phyloP scores from a whole-genome alignment of 1,284 basidiomycete species.

The Ustilago cynodontis region DNA sequence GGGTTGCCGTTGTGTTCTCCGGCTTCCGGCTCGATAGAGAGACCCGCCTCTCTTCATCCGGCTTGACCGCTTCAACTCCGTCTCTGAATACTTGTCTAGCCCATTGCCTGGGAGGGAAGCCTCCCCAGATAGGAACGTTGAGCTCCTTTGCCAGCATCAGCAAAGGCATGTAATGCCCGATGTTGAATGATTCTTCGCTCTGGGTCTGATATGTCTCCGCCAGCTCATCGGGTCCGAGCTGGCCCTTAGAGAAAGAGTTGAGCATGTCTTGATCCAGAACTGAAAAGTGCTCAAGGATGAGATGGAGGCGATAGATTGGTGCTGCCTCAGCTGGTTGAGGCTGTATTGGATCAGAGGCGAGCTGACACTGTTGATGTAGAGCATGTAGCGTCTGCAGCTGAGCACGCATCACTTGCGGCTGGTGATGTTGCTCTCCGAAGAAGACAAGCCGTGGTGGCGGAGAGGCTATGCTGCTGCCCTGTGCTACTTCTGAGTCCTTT shows the following conservation, averaged over 20 bases:
- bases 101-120: conserved; percentile 59
- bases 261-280: conserved; percentile 57
- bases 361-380: conserved; percentile 34
- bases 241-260: conserved; percentile 27
- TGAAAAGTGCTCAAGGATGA: conserved; percentile 60
- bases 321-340: neutral
- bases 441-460: conserved; percentile 50
- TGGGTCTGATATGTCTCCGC: conserved; percentile 26
- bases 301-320: conserved; percentile 43
- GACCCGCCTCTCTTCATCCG: conserved; percentile 19
- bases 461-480: neutral
- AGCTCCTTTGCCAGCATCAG: conserved; percentile 58
- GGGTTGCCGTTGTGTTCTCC: neutral
- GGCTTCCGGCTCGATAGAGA: neutral
- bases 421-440: conserved; percentile 64
- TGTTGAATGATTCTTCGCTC: conserved; percentile 52
- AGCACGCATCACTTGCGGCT: conserved; percentile 53
- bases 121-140: conserved; percentile 56
- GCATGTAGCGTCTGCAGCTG: conserved; percentile 53
- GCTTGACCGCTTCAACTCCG: conserved; percentile 44
- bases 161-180: conserved; percentile 57
- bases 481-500: neutral
- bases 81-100: conserved; percentile 44
- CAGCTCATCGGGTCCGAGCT: conserved; percentile 27
- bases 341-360: neutral